phyloP scores from a whole-genome alignment of 495 filamentous ascomycete species.

The Neurospora sp. region DNA sequence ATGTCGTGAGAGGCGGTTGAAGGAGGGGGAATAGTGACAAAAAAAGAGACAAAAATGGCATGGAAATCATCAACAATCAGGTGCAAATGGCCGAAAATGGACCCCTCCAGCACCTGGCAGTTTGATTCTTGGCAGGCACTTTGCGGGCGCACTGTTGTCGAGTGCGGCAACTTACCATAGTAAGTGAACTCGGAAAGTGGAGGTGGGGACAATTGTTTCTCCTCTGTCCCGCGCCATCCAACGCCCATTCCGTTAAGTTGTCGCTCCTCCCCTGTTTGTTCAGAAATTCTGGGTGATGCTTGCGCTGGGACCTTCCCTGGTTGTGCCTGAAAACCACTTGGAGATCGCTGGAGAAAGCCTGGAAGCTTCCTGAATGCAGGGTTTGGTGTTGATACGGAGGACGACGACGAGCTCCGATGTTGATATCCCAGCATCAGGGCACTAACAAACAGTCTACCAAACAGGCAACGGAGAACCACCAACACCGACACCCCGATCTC shows the following conservation, averaged over 20 bases:
- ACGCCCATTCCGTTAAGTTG: not conserved
- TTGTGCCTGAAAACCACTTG: not conserved
- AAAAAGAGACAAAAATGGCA: not conserved
- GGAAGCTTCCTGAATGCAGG: not conserved
- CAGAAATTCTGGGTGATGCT: not conserved
- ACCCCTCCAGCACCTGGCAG: not conserved
- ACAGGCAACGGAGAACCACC: not conserved
- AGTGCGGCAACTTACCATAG: not conserved
- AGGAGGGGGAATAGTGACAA: not conserved
- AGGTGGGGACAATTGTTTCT: not conserved
- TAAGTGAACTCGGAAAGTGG: no score
- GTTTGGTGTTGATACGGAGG: not conserved
- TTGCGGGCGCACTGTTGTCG: not conserved
- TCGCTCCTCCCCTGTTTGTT: not conserved
- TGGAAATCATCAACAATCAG: not conserved
- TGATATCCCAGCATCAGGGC: not conserved
- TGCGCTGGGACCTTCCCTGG: not conserved
- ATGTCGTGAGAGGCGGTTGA: not conserved
- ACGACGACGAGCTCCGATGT: not conserved
- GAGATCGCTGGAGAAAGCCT: not conserved
- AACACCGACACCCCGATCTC: not conserved
- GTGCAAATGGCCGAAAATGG: not conserved
- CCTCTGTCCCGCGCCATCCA: not conserved
- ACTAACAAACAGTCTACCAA: not conserved
- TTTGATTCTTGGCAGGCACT: not conserved